A percentile compares a stretch with the other conserved stretches of the same genome.
These are phyloP conservation scores for Passalora sequoiae DNA, from an alignment of 2,329 filamentous ascomycete genomes.

Conservation along the genomic window DNA sequence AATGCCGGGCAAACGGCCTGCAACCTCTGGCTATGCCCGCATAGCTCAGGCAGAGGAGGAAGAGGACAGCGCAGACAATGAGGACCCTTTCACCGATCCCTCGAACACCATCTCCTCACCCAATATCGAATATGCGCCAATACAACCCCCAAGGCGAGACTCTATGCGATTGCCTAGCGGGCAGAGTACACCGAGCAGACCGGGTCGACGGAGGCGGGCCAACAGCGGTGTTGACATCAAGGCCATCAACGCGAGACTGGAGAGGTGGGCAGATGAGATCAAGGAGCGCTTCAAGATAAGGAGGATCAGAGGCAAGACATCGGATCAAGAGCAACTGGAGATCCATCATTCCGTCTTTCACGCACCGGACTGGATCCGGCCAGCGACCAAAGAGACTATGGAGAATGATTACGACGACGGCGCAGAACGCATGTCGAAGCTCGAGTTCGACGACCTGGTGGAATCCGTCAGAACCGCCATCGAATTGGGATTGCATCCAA, in stretches of 20 bases:
- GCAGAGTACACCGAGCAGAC: slow-evolving; percentile 33
- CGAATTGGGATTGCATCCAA: slow-evolving; percentile 83
- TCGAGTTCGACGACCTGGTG: slow-evolving; percentile 80
- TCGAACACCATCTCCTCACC: slow-evolving; percentile 33
- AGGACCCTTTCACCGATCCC: slow-evolving; percentile 32
- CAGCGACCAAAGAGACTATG: slow-evolving; percentile 69
- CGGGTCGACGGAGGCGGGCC: slow-evolving; percentile 53
- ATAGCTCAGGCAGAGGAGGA: slow-evolving; percentile 51
- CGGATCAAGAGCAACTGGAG: slow-evolving; percentile 81
- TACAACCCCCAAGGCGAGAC: slow-evolving; percentile 41
- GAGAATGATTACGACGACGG: slow-evolving; percentile 47
- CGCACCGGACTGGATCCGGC: slow-evolving; percentile 78
- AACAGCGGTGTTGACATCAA: slow-evolving; percentile 95
- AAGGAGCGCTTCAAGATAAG: slow-evolving; percentile 91
- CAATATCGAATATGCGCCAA: slow-evolving; percentile 41
- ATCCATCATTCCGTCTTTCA: slow-evolving; percentile 98
- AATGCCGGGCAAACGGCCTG: slow-evolving; percentile 36
- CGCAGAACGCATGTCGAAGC: slow-evolving; percentile 62
- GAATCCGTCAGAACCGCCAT: slow-evolving; percentile 89
- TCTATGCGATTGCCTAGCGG: slow-evolving; percentile 40
- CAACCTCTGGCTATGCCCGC: slow-evolving; percentile 48
- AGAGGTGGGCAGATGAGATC: slow-evolving; percentile 97
- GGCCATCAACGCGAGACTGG: slow-evolving; percentile 90
- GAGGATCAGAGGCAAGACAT: slow-evolving; percentile 65
- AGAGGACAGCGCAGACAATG: slow-evolving; percentile 38